Base-by-base conservation (phyloP, 1,284 basidiomycete genomes). In the Microbotryum silenes-acaulis region DNA sequence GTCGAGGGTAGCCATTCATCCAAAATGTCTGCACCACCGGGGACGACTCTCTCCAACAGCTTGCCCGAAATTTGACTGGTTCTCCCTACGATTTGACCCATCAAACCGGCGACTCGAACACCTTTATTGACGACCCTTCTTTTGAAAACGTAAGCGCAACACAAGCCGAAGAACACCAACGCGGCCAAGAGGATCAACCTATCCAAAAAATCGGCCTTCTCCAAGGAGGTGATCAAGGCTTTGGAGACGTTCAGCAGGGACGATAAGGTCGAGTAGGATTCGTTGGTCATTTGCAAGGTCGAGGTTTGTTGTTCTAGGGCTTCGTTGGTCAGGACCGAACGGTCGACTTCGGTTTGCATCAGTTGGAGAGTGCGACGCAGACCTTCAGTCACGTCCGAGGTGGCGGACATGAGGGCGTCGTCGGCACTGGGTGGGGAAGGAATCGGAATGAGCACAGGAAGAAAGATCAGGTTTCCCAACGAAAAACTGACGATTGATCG, bases 201-300 rank as follows among this genome's bases (percentile, higher is more conserved):
- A 78, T 97, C 91, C n/a, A 92, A 79, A 83, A 88, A 87, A 78
- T 96, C 91, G 7, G 90, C 84, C 63, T 86, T 85, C 75, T 93
- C 87, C 51, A 97, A 84, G 0, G 86, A 84, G 20, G 85, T 87
- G 67, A 96, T 85, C 63, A 96, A 82, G 46, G 86, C 81, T 71
- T 87, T 86, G 1, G 90, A 92, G 29, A 87, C 84, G 55, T 80
- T 78, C 73, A 96, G 83, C 59, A 96, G 76, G 56, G 81, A 80
- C 45, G 81, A 82, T 67, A 96, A 85, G 16, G 80, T 81, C 72
- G 90, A 86, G 72, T 96, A 91, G n/a, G 85, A 83, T 12, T 81
- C 76, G 0, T 87, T 86, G 0, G 91, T 85, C 4, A 86, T 82
- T 10, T 80, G 80, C 8, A 96, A 80, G 9, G 88, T 84, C 8